A percentile compares a stretch with the other conserved stretches of the same genome.
phyloP scores from a whole-genome alignment of 1,284 basidiomycete genomes.

The Boletellus deceptivus region DNA sequence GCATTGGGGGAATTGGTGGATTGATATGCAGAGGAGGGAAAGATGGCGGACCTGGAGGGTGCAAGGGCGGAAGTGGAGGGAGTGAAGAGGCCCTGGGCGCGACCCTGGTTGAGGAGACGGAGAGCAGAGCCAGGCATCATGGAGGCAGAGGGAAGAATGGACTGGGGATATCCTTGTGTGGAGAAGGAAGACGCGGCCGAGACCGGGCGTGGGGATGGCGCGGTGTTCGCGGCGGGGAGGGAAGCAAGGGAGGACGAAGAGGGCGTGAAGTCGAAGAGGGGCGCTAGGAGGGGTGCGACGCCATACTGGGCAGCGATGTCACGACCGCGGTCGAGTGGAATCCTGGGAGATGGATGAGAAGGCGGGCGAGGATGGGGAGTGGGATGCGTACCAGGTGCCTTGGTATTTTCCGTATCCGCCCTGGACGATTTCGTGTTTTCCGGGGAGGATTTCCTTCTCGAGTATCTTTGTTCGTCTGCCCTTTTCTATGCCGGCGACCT shows the following conservation, averaged over 20 bases:
- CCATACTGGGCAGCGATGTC: constrained; percentile 91
- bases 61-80: constrained; percentile 63
- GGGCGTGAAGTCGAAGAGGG: constrained; percentile 90
- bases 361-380: constrained; percentile 2
- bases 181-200: constrained; percentile 52
- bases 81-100: constrained; percentile 81
- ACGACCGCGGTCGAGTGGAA: constrained; percentile 86
- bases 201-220: constrained; percentile 49
- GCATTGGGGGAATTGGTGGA: constrained; percentile 50
- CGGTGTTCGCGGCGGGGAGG: constrained; percentile 52
- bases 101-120: constrained; percentile 76
- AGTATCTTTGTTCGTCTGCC: constrained; percentile 95
- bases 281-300: constrained; percentile 79
- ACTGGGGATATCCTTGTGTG: constrained; percentile 47
- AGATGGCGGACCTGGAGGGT: constrained; percentile 38
- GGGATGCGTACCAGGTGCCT: constrained; percentile 82
- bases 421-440: constrained; percentile 98
- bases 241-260: constrained; percentile 62
- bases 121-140: constrained; percentile 81
- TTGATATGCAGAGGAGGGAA: constrained; percentile 35
- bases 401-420: constrained; percentile 99
- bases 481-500: constrained; percentile 98
- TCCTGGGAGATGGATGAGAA: constrained; percentile 52
- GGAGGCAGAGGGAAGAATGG: constrained; percentile 67
- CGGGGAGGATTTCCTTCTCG: constrained; percentile 95